Base-by-base conservation (phyloP, 345 rosid genomes). In the Streptanthus diversifolius region DNA sequence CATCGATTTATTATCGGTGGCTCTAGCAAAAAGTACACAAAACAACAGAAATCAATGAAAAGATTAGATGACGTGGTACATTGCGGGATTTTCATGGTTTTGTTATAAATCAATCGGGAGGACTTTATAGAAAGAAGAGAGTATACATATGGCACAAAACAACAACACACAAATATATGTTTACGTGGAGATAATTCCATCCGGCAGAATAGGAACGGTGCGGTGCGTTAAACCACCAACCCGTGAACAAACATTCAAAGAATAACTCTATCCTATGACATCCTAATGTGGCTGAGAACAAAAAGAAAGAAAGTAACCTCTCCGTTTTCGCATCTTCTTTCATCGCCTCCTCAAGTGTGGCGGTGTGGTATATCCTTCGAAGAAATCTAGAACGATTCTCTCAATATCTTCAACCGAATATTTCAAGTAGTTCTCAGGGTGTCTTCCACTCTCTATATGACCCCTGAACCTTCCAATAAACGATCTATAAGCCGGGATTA, bases 401-500 rank as follows among this genome's bases (percentile, higher is more conserved):
- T 93, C 98, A 63, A 93, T 80, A 80, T 93, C 97, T 82, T 91
- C 97, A 3, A 84, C 92, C 0, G 96, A 80, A 56, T 87, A 93
- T 82, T 90, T 93, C 71, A 93, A 81, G 81, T 89, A 93, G 76
- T 89, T 89, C 83, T 93, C 98, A 0, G 98, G 97, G 77, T 93
- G 98, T 82, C 58, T 93, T 65, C 91, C 96, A 63, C 91, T 89
- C 83, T 93, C 98, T 67, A 93, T 89, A 68, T 89, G 91, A 73
- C 88, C 83, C 81, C 96, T 89, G 79, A 89, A 93, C 68, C 98
- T 81, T 77, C 96, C 98, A 60, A 89, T 83, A 79, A 93, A 93
- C 3, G 98, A 93, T 57, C 98, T 81, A 62, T 93, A 93, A 71
- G 97, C 98, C 1, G 98, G 98, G 51, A 93, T 82, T 80, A 91